Evolutionary conservation across 768 basidiomycete genomes (phyloP), one percentile per base, ranked within the genome.

Genomic region (Lepiota brunneoincarnata): DNA sequence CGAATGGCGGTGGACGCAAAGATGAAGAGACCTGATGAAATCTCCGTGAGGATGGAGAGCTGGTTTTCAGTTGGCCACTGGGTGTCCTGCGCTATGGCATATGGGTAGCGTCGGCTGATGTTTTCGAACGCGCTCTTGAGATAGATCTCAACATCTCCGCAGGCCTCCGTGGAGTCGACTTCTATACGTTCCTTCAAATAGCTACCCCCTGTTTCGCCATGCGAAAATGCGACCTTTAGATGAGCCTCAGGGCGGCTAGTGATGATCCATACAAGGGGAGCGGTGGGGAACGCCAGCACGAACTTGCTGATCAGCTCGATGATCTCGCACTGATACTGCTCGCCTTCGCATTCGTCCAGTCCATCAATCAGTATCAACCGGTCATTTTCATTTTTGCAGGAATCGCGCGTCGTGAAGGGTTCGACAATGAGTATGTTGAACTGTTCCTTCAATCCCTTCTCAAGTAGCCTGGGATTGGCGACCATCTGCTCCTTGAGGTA

Each of bases 201-300:
- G 5, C 31, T 45, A 20, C 17, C 0, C 9, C 18, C 41, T 18
- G 20, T 9, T 7, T 2, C 10, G 7, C 5, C 12, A 7, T 37
- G 40, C 4, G 42, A 44, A 12, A 53, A 53, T 4, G 44, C 35
- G 2, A 24, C 34, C 28, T 15, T 26, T n/a, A n/a, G n/a, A n/a
- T n/a, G n/a, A n/a, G n/a, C n/a, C n/a, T n/a, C n/a, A n/a, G n/a
- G n/a, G n/a, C 52, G 52, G 1, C 52, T 53, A 6, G 52, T 44
- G 24, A 46, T n/a, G 12, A 53, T 39, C 52, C 52, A 53, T 26
- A 46, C 43, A 20, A 53, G 35, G 7, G 52, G 36, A 15, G 52
- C 38, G 18, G 36, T 4, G 20, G 52, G 52, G 34, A 6, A 39
- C 24, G n/a, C 36, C 17, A 15, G 21, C 6, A 46, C 52, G 21